phyloP scores from a whole-genome alignment of 2,329 filamentous ascomycete genomes.

The Penicillium capsulatum region DNA sequence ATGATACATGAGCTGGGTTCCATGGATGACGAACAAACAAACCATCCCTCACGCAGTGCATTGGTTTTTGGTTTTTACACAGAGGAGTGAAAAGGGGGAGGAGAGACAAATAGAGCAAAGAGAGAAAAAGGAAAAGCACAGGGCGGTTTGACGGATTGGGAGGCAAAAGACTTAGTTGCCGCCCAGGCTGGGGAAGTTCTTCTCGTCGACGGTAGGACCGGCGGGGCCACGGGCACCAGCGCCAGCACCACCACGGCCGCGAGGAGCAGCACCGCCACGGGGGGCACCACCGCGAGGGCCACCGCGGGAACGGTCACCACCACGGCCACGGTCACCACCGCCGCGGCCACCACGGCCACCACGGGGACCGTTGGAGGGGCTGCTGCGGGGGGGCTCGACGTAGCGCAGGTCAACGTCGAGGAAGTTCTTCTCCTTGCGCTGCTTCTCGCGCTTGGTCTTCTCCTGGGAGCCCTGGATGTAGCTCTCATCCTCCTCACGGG shows the following conservation, averaged over 20 bases:
- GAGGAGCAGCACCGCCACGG: constrained; percentile 19
- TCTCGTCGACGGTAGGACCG: constrained; percentile 41
- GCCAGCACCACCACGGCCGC: constrained; percentile 20
- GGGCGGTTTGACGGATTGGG: neutral
- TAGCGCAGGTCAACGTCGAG: constrained; percentile 84
- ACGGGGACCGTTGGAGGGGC: constrained; percentile 47
- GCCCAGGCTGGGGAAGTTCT: constrained; percentile 46
- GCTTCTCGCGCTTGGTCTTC: constrained; percentile 78
- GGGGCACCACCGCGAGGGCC: constrained; percentile 18
- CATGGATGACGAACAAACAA: constrained; percentile 7
- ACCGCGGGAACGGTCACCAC: constrained; percentile 32
- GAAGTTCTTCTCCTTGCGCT: constrained; percentile 86
- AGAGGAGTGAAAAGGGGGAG: neutral
- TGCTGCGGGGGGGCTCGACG: constrained; percentile 61
- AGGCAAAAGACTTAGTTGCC: constrained; percentile 32
- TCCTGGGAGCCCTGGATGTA: constrained; percentile 71
- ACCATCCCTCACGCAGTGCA: neutral
- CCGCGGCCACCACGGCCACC: constrained; percentile 48
- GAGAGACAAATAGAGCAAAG: neutral
- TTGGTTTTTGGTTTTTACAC: neutral
- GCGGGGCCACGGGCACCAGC: constrained; percentile 39
- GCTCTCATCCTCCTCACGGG: constrained; percentile 52
- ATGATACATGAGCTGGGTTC: neutral
- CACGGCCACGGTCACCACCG: constrained; percentile 25
- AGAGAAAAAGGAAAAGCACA: neutral